These are phyloP conservation scores for Litsea cubeba DNA, from an alignment of 164 flowering plant species.

Conservation along the genomic window DNA sequence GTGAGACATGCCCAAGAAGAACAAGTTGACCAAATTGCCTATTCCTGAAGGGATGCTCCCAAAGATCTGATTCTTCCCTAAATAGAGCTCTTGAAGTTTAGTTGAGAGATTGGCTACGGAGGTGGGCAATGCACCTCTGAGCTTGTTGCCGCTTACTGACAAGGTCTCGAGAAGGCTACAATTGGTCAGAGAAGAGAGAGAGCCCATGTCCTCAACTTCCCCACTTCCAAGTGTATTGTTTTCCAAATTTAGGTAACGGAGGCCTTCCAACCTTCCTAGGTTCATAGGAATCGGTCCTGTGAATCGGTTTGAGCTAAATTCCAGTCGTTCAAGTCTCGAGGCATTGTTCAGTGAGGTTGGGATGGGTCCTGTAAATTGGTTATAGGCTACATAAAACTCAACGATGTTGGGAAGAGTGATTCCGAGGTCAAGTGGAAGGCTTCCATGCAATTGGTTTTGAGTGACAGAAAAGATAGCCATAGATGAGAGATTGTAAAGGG, in stretches of 20 bases:
- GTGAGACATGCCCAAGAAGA: background rate
- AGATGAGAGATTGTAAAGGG: constrained; percentile 29
- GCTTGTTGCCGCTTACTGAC: background rate
- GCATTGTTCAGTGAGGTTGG: constrained; percentile 5
- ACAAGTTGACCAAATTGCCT: background rate
- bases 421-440: constrained; percentile 22
- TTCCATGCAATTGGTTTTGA: constrained; percentile 18
- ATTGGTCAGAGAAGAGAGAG: background rate
- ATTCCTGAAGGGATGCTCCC: constrained; percentile 30
- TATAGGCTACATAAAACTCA: background rate
- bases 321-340: background rate
- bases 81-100: background rate
- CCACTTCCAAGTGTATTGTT: background rate
- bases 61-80: constrained; percentile 14
- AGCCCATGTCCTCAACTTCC: background rate
- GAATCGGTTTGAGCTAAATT: background rate
- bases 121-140: background rate
- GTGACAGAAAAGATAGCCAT: constrained; percentile 11
- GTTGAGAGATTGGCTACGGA: constrained; percentile 3
- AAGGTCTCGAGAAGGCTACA: background rate
- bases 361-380: background rate
- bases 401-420: constrained; percentile 24
- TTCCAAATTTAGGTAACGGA: background rate
- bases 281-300: background rate
- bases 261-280: background rate